Evolutionary conservation across 2,329 filamentous ascomycete species (phyloP), one percentile per base, ranked within the genome.

Genomic region (Coleophoma crateriformis): DNA sequence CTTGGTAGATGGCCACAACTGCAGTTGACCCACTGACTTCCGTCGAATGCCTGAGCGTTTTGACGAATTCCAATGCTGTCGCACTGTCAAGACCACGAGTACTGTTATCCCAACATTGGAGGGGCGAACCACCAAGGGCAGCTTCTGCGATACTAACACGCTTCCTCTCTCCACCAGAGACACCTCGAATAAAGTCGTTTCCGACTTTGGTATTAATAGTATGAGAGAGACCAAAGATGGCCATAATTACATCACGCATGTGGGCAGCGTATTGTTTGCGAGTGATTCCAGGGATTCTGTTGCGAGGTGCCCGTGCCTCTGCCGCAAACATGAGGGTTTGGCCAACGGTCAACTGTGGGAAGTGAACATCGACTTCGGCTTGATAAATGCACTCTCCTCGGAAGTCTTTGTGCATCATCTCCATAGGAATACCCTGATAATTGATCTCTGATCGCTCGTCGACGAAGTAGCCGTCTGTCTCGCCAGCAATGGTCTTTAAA

Each of bases 101-200:
- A 20, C 77, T 83, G 56, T 89, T 89, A 52, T 87, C 89, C 88
- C 88, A 94, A 52, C 83, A 85, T 63, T 88, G 84, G 2, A 80
- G 71, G 39, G 76, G 82, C 2, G 81, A 78, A n/a, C 71, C 65
- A 1, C 71, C 73, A 10, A 77, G 77, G 0, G 80, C 78, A 33
- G 88, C 88, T 67, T 94, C 88, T 1, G 86, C 87, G 53, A 94
- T 90, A 41, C 83, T 87, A 5, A 95, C 88, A 64, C 90, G 82
- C 70, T 94, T 91, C 49, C 84, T 74, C 64, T 88, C 85, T 35
- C 85, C 85, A 22, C 85, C 85, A 7, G 78, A 84, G 0, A 88
- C 78, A 45, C 88, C 88, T 1, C 85, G 81, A 11, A 90, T 75
- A 40, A 86, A 81, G 57, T 89, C 85, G 52, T 89, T 82, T 7